phyloP scores from a whole-genome alignment of 139 green algal species.

The Astrephomene gubernaculifera region DNA sequence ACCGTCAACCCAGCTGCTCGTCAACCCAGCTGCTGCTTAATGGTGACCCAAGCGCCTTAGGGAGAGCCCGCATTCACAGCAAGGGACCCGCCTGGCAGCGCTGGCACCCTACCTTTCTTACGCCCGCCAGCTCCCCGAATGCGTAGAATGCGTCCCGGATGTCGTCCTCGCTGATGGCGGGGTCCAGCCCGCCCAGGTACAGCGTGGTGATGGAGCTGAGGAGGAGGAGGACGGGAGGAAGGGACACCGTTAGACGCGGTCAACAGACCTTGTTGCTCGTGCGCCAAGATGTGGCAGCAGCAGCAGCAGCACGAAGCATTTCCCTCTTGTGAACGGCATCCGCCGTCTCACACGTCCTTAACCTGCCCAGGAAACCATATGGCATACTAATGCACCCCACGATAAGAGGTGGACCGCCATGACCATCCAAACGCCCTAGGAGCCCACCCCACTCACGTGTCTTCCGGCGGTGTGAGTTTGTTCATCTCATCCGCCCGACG shows the following conservation, averaged over 20 bases:
- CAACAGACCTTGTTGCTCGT: too few species aligned
- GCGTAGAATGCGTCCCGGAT: slow-evolving; percentile 89
- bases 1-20: neutral
- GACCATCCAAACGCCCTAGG: too few species aligned
- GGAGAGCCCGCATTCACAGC: neutral
- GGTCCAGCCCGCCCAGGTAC: slow-evolving; percentile 87
- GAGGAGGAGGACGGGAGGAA: too few species aligned
- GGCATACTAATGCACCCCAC: too few species aligned
- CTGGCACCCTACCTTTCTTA: slow-evolving; percentile 59
- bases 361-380: too few species aligned
- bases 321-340: too few species aligned
- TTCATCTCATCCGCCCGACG: slow-evolving; percentile 71
- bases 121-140: slow-evolving; percentile 86
- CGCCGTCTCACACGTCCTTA: too few species aligned
- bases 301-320: too few species aligned
- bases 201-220: slow-evolving; percentile 89
- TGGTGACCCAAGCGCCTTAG: too few species aligned
- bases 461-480: slow-evolving; percentile 89
- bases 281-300: too few species aligned
- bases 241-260: neutral
- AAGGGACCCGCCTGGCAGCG: neutral
- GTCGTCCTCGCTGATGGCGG: slow-evolving; percentile 87
- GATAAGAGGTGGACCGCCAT: too few species aligned
- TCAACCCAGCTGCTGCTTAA: neutral
- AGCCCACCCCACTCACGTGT: too few species aligned